Conservation (phyloP, 306 rosid species). For the Acmispon strigosus region DNA sequence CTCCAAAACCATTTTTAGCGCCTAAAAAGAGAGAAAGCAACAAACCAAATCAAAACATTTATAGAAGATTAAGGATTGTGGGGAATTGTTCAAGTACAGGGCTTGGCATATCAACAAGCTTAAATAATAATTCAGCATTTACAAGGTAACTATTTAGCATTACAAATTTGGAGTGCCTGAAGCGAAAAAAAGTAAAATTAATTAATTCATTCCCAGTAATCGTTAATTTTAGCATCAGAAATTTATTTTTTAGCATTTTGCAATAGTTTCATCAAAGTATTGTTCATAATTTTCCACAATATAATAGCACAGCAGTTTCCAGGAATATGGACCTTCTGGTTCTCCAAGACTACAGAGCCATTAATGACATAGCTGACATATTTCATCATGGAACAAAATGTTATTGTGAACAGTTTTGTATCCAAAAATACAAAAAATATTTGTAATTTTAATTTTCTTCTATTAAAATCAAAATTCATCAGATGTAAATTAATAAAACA, state of each 20-base stretch:
- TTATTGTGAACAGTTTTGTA: background rate
- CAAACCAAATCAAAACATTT: conserved; percentile 3
- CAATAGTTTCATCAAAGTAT: conserved; percentile 9
- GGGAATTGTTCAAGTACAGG: conserved; percentile 1
- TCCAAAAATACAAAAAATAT: background rate
- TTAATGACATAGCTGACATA: background rate
- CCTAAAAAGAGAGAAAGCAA: conserved; percentile 44
- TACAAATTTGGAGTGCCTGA: background rate
- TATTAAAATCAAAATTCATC: conserved; percentile 8
- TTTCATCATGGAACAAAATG: conserved; percentile 13
- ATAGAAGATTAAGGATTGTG: background rate
- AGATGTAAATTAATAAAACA: background rate
- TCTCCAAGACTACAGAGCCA: background rate
- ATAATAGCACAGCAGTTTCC: background rate
- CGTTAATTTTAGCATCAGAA: too few species aligned
- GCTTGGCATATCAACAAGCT: conserved; percentile 10
- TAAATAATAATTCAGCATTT: conserved; percentile 17
- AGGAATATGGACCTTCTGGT: background rate
- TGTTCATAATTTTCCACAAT: conserved; percentile 7
- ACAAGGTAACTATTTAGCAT: conserved; percentile 1
- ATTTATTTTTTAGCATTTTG: background rate
- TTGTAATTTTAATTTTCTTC: background rate
- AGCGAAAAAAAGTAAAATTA: background rate
- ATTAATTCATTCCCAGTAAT: background rate
- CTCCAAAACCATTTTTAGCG: conserved; percentile 95